Conservation (phyloP, 2,329 filamentous ascomycete species). For the Zasmidium cellare region DNA sequence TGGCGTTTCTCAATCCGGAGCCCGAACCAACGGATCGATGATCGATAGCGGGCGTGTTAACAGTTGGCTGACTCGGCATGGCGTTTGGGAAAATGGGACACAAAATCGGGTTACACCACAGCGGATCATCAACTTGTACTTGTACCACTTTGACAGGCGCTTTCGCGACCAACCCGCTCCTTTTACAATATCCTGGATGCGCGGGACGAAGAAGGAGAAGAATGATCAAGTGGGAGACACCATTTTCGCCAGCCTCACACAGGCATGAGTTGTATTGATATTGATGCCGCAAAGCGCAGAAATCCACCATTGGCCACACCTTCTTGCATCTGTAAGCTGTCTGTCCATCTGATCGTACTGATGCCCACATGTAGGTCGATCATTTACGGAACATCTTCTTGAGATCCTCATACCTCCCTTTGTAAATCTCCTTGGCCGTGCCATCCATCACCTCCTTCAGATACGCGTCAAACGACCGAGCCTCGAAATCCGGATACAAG, state of each 20-base stretch:
- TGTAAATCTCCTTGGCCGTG: conserved; percentile 26
- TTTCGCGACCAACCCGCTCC: conserved; percentile 19
- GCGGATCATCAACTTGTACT: conserved; percentile 14
- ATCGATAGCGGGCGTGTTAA: conserved; percentile 11
- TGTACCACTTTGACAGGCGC: conserved; percentile 15
- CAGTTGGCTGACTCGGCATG: conserved; percentile 6
- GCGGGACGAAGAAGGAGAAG: too few relatives aligned
- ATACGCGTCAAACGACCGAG: conserved; percentile 42
- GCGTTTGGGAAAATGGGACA: conserved; percentile 20
- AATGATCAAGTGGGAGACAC: conserved; percentile 2
- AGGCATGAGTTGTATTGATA: conserved; percentile 8
- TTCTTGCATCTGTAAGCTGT: background rate
- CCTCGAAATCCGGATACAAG: conserved; percentile 55
- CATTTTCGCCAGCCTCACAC: background rate
- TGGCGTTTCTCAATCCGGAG: conserved; percentile 37
- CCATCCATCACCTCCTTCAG: conserved; percentile 44
- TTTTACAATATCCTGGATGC: conserved; percentile 9
- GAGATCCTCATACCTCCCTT: conserved; percentile 33
- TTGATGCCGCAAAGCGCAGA: background rate
- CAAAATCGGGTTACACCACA: conserved; percentile 17
- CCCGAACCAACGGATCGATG: conserved; percentile 26
- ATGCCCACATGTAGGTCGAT: conserved; percentile 31
- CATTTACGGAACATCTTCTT: conserved; percentile 53
- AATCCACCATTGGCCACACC: background rate
- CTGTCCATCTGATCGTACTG: background rate